These are phyloP conservation scores for Furcasterigmium furcatum DNA, from an alignment of 2,329 filamentous ascomycete species.

Conservation along the genomic window DNA sequence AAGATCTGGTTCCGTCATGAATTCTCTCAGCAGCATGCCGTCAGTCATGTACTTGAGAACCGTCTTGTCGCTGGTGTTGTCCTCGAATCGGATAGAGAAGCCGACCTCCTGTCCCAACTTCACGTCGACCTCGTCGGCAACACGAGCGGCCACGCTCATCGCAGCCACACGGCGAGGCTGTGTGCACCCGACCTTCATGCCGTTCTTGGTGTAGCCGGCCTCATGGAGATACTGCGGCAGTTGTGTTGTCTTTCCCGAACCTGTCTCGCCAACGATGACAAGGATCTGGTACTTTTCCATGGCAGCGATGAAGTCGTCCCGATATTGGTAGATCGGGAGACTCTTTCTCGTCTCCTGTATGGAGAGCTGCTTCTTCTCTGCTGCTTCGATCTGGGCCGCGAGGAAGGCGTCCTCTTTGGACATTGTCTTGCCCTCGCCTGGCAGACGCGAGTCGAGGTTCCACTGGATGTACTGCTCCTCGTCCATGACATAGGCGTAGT, in stretches of 20 bases:
- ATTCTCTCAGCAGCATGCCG: constrained; percentile 87
- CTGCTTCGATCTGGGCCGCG: constrained; percentile 79
- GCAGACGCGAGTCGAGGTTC: constrained; percentile 69
- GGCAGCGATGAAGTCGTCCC: constrained; percentile 82
- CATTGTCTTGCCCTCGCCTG: constrained; percentile 68
- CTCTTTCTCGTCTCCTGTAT: constrained; percentile 92
- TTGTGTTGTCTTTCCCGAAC: constrained; percentile 94
- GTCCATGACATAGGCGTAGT: constrained; percentile 93
- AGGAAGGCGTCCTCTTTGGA: constrained; percentile 77
- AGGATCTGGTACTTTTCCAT: constrained; percentile 83
- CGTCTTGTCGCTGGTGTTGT: constrained; percentile 87
- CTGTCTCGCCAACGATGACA: constrained; percentile 92
- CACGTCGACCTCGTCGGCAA: constrained; percentile 89
- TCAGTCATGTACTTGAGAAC: constrained; percentile 96
- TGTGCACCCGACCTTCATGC: constrained; percentile 85
- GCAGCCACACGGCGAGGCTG: constrained; percentile 94
- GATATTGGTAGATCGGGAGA: constrained; percentile 84
- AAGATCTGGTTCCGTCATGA: constrained; percentile 84
- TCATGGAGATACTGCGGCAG: constrained; percentile 92
- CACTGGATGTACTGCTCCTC: constrained; percentile 85
- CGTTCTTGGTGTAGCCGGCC: constrained; percentile 81
- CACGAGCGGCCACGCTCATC: constrained; percentile 95
- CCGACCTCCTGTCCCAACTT: constrained; percentile 91
- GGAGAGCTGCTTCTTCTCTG: constrained; percentile 80
- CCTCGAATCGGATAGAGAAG: constrained; percentile 93